These are phyloP conservation scores for Chlamydomonas sp. DNA, from an alignment of 139 green algal species.

Conservation along the genomic window DNA sequence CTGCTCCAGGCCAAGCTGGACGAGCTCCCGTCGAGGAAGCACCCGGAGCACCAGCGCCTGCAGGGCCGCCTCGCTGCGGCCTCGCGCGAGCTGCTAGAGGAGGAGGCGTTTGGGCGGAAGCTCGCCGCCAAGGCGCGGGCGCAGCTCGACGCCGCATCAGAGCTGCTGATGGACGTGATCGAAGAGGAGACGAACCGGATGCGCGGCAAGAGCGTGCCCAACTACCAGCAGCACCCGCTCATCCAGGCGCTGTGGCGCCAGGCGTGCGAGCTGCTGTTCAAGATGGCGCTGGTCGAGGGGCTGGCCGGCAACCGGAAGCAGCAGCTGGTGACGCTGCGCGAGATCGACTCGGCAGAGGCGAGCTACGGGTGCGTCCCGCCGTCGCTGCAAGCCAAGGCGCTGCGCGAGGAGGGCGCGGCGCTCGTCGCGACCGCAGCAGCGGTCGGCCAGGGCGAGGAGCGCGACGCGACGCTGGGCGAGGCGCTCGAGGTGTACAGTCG, in stretches of 20 bases:
- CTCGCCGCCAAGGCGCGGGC: neutral
- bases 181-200: neutral
- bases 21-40: too few relatives aligned
- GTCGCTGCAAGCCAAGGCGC: neutral
- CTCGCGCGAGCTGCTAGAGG: constrained; percentile 6
- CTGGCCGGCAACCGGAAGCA: constrained; percentile 1
- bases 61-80: too few relatives aligned
- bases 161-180: neutral
- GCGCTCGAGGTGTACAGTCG: constrained; percentile 1
- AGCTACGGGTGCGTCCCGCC: neutral
- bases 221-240: neutral
- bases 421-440: neutral
- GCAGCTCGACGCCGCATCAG: constrained; percentile 1
- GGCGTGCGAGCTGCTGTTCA: constrained; percentile 8
- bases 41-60: too few relatives aligned
- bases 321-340: neutral
- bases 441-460: neutral
- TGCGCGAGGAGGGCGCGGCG: neutral
- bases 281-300: neutral
- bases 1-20: too few relatives aligned
- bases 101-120: neutral
- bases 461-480: neutral
- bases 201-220: neutral
- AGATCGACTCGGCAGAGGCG: neutral
- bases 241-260: constrained; percentile 1